Base-by-base conservation (phyloP, 169 alveolate species). In the Eimeria sp. region DNA sequence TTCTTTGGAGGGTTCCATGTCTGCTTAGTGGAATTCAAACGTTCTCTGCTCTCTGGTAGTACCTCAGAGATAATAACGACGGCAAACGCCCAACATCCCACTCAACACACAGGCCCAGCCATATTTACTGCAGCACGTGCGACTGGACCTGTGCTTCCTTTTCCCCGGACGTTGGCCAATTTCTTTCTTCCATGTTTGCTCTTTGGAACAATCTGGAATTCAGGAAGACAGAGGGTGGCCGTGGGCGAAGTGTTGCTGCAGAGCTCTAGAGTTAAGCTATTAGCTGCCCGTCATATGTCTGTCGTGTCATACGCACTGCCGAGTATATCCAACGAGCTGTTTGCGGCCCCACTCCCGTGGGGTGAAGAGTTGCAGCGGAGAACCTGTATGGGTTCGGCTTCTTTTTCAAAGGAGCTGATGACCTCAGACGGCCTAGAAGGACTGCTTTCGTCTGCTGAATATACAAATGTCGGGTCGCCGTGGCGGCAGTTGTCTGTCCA, bases 401-500 rank as follows among this genome's bases (percentile, higher is more conserved):
- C 75, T n/a, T 65, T n/a, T 65, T n/a, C 75, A 20, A n/a, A 3
- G 9, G 75, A 25, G 14, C 45, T 3, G 6, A 4, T 73, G 84
- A 20, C 16, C 7, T 9, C 27, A 10, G 57, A 73, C 0, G 54
- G 22, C n/a, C 54, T 73, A 22, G 84, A 40, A 7, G 84, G 57
- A 25, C 82, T 72, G 11, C 82, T 40, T 27, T 72, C 82, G 82
- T 72, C 43, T 13, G 49, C 82, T 27, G 82, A 72, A 72, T 72
- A 72, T 22, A 40, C 49, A 40, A 72, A 72, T 30, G 82, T 30
- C 49, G 82, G 82, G 82, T 72, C 82, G 0, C 82, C 82, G 49
- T 72, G 82, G 49, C 82, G 22, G 25, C 43, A 27, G 82, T 22
- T 73, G 14, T 45, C 57, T 73, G 25, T 6, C 7, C 34, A 30